Evolutionary conservation across 1,284 basidiomycete species (phyloP).

Genomic region (Prillingera fragicola): DNA sequence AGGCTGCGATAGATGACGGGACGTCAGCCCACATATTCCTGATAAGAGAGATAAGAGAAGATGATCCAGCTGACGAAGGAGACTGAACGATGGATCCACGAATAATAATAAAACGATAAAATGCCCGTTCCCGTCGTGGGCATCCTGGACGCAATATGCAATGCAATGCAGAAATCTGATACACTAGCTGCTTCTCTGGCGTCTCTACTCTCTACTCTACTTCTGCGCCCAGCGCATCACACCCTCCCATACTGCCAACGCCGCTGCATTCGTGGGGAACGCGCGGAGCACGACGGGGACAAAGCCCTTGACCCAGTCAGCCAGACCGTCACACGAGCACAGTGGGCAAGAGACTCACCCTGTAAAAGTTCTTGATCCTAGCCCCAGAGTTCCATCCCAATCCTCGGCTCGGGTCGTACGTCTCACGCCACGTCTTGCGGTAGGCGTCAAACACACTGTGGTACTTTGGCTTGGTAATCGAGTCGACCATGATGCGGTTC

Average conservation of each 20-base stretch:
- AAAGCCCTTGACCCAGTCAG: conserved; percentile 37
- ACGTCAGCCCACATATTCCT: too few species aligned
- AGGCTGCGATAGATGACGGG: too few species aligned
- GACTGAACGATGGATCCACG: too few species aligned
- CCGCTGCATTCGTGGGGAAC: conserved; percentile 48
- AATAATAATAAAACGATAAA: too few species aligned
- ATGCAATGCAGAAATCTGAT: too few species aligned
- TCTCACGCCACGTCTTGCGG: conserved; percentile 37
- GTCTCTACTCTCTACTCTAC: too few species aligned
- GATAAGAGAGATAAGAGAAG: too few species aligned
- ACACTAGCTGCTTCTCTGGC: too few species aligned
- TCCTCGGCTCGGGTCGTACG: conserved; percentile 25
- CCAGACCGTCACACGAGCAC: not conserved
- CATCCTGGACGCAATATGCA: too few species aligned
- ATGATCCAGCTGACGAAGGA: too few species aligned
- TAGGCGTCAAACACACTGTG: conserved; percentile 39
- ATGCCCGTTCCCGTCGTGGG: too few species aligned
- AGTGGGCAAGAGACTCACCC: conserved; percentile 36
- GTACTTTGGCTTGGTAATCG: conserved; percentile 39
- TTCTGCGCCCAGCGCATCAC: conserved; percentile 35
- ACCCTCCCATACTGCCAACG: conserved; percentile 47
- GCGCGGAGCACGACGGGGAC: conserved; percentile 45
- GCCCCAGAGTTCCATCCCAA: conserved; percentile 35
- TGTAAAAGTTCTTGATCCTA: conserved; percentile 42
- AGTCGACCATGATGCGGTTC: conserved; percentile 47